Conservation (phyloP, 495 filamentous ascomycete genomes). For the Hyaloscypha hepaticicola region DNA sequence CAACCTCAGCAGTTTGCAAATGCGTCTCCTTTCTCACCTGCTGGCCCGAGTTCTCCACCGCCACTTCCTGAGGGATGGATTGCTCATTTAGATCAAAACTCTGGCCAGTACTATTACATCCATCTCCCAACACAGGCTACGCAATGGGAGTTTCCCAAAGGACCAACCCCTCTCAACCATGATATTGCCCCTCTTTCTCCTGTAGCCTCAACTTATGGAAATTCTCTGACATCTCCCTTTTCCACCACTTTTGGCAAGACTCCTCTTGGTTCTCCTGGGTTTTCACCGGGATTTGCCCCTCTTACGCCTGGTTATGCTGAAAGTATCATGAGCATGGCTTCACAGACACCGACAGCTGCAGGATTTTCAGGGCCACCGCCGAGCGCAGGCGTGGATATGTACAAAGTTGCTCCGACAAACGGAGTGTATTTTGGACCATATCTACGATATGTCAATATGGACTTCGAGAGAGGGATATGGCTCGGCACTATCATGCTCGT, state of each 20-base stretch:
- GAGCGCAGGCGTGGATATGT: constrained; percentile 82
- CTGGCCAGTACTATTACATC: constrained; percentile 98
- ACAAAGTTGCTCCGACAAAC: constrained; percentile 89
- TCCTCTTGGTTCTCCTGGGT: constrained; percentile 72
- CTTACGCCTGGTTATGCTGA: constrained; percentile 70
- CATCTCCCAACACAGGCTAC: constrained; percentile 94
- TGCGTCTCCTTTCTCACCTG: constrained; percentile 48
- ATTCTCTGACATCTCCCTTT: constrained; percentile 71
- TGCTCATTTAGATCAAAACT: constrained; percentile 90
- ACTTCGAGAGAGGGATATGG: constrained; percentile 89
- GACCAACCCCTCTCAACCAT: constrained; percentile 78
- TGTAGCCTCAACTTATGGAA: constrained; percentile 72
- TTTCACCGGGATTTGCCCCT: constrained; percentile 74
- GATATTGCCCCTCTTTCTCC: constrained; percentile 78
- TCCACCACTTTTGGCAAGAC: constrained; percentile 68
- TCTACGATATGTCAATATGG: constrained; percentile 95
- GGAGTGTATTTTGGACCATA: constrained; percentile 99
- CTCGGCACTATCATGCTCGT: constrained; percentile 73
- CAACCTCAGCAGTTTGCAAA: constrained; percentile 37
- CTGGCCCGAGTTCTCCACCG: constrained; percentile 77
- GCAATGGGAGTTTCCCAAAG: constrained; percentile 98
- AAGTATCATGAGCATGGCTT: constrained; percentile 75
- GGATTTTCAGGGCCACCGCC: constrained; percentile 86
- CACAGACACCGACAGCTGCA: constrained; percentile 63
- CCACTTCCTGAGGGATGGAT: constrained; percentile 98